phyloP scores from a whole-genome alignment of 2,329 filamentous ascomycete genomes.

The Colletotrichum australisinense region DNA sequence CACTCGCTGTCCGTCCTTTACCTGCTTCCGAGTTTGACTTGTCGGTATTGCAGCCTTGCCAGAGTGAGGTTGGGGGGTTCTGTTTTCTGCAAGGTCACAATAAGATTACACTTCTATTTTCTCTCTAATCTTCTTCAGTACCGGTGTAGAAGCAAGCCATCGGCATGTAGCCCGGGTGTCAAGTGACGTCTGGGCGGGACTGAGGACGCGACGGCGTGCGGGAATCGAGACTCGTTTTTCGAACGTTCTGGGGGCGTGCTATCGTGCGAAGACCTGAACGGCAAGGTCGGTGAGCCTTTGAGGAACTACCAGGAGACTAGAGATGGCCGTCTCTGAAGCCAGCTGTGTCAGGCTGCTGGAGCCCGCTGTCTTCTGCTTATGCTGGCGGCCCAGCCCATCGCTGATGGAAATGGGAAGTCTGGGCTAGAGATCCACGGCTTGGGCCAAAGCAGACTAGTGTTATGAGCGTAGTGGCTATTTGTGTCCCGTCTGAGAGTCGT shows the following conservation, averaged over 20 bases:
- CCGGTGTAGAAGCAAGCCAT: constrained; percentile 3
- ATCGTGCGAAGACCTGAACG: neutral
- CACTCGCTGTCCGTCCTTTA: neutral
- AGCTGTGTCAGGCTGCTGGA: constrained; percentile 27
- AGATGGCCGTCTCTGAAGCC: constrained; percentile 9
- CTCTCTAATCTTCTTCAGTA: constrained; percentile 3
- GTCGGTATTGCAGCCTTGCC: neutral
- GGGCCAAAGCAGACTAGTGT: neutral
- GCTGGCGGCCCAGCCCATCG: neutral
- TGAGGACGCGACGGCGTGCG: constrained; percentile 8
- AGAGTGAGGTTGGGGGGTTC: neutral
- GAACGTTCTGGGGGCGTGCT: neutral
- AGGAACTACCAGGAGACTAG: neutral
- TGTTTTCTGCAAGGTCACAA: neutral
- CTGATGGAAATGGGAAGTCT: neutral
- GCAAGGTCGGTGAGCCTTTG: neutral
- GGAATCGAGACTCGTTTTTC: constrained; percentile 3
- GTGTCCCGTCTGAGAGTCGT: constrained; percentile 6
- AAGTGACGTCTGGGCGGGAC: constrained; percentile 19
- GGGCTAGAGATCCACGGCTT: neutral
- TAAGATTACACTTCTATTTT: constrained; percentile 28
- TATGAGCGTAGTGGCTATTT: constrained; percentile 9
- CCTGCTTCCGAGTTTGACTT: neutral
- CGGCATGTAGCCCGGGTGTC: constrained; percentile 10
- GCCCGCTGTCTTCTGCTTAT: constrained; percentile 14